Base-by-base conservation (phyloP, 306 rosid genomes). In the Medicago lupulina region DNA sequence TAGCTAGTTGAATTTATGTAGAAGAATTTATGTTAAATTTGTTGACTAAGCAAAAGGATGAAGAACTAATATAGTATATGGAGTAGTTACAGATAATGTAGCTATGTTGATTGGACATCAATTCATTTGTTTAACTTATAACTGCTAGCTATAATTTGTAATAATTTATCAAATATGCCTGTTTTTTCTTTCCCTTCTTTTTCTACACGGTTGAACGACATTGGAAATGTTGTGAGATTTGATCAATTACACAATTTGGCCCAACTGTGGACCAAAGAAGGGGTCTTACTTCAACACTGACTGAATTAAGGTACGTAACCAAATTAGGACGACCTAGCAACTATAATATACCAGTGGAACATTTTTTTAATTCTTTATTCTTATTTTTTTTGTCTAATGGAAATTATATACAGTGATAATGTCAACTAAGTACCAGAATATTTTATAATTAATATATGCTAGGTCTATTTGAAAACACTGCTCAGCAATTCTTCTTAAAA, bases 151-250 rank as follows among this genome's bases (percentile, higher is more conserved):
- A 72, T 53, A 72, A 28, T 40, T 53, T 72, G 59, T 38, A 44
- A n/a, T 80, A 41, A 46, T 74, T 74, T 28, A 58, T 58, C 46
- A 58, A 36, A 15, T 38, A 65, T 38, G 38, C 39, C 39, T 21
- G 14, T n/a, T 54, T 65, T 64, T 23, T 76, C 53, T 76, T 58
- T 68, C 2, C n/a, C 36, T 16, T 50, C 17, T 75, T 78, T 58
- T 67, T 59, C 74, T 58, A 43, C 68, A 80, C 74, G 58, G 82
- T 76, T 76, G 78, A 83, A 74, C 88, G 41, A 80, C 74, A 66
- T 41, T 25, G 15, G 46, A 71, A 76, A 64, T 44, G 57, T 69
- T 34, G 17, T 70, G 15, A 17, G 64, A 46, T 64, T 70, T 21
- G 40, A 21, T 63, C 41, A 78, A 58, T 54, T 12, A 64, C 67